Evolutionary conservation across 75 land plant genomes (phyloP), one percentile per base, ranked within the genome.

Genomic region (Sequoiadendron giganteum): DNA sequence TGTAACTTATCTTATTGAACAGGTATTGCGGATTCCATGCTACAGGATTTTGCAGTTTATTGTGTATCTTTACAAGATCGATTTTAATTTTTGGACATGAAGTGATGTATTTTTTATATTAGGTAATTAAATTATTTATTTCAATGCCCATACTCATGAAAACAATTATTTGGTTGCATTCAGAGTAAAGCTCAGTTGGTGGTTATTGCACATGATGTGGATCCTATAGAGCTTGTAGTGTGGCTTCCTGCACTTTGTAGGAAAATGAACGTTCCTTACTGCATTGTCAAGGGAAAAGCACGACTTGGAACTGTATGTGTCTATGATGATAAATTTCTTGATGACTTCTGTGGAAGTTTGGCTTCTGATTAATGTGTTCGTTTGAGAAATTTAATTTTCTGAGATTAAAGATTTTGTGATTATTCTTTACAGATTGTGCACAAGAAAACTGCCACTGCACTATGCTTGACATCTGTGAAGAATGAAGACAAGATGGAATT

Each of bases 1-100:
- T 85, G 90, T 95, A 10, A 95, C 96, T 40, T 95, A 95, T 81
- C 93, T 95, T 19, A 93, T 95, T 89, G 95, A 95, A 88, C 95
- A 95, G 95, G 95, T 90, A 83, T 72, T n/a, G 76, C 14, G 32
- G 30, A 3, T 32, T 72, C 34, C 3, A 32, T 10, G 28, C 13
- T 30, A 32, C 32, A 72, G n/a, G n/a, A 13, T 7, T n/a, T 72
- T 10, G 2, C 14, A 13, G 32, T n/a, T 11, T 38, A 18, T 36
- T 25, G 13, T 81, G 30, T 25, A 25, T 81, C 8, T 80, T 7
- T 16, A 18, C 45, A 42, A 80, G 25, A 52, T 39, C 28, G 16
- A 21, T 80, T 80, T 39, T 19, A 16, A 16, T 40, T 88, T 48
- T 1, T 40, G 32, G 36, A 18, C 47, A 3, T 42, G 28, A 13